Conservation (phyloP, 1,284 basidiomycete genomes). For the Ganoderma sp. region DNA sequence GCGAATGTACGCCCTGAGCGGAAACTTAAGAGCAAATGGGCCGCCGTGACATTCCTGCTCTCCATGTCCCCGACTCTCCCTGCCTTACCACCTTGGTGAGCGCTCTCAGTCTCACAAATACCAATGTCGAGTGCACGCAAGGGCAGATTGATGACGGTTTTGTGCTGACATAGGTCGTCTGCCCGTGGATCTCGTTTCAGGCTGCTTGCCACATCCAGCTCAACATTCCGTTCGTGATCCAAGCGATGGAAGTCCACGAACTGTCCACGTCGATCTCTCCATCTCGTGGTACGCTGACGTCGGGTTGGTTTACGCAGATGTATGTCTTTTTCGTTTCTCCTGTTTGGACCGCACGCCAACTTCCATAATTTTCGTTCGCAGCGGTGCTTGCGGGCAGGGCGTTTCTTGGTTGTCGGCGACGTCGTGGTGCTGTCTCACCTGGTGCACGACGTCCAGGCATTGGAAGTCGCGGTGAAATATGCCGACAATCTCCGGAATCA, state of each 20-base stretch:
- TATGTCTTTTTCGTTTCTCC: background rate
- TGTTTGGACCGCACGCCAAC: background rate
- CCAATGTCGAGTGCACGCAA: too few species aligned
- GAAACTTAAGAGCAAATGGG: background rate
- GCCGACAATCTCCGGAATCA: background rate
- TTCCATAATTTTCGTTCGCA: background rate
- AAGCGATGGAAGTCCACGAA: background rate
- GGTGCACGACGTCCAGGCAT: background rate
- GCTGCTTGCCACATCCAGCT: background rate
- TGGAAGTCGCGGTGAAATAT: background rate
- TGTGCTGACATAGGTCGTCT: background rate
- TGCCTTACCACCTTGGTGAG: background rate
- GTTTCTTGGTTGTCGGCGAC: background rate
- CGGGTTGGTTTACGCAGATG: background rate
- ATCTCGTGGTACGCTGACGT: background rate
- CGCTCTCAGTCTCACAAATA: background rate
- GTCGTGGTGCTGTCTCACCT: constrained; percentile 3
- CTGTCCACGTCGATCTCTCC: background rate
- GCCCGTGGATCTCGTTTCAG: background rate
- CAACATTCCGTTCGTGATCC: background rate
- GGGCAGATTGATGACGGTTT: background rate
- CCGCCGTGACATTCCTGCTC: background rate
- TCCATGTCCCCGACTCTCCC: background rate
- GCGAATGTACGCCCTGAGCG: background rate
- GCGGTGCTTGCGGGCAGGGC: background rate